A percentile compares a stretch with the other conserved stretches of the same genome.
phyloP scores from a whole-genome alignment of 805 yeast species.

The Komagataella pseudopastoris region DNA sequence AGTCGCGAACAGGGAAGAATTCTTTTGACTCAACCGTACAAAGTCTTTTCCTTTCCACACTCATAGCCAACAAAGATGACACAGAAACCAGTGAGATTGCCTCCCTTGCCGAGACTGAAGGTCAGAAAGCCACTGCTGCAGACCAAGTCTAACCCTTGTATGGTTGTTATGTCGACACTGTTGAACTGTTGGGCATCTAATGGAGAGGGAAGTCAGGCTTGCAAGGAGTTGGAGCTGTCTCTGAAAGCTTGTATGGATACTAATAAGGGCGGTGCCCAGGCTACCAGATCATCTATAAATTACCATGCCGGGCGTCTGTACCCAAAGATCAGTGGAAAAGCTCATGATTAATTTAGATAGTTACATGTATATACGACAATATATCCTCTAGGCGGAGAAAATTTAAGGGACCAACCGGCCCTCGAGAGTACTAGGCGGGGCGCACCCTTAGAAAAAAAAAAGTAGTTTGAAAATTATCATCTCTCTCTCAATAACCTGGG shows the following conservation, averaged over 20 bases:
- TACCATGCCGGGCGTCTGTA: slow-evolving; percentile 43
- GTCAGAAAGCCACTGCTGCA: slow-evolving; percentile 51
- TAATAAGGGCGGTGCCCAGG: slow-evolving; percentile 16
- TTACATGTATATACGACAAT: slow-evolving; percentile 5
- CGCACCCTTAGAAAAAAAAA: background rate
- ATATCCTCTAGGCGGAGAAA: background rate
- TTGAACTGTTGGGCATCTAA: slow-evolving; percentile 95
- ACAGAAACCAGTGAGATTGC: slow-evolving; percentile 19
- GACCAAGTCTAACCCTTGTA: slow-evolving; percentile 55
- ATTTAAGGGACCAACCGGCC: background rate
- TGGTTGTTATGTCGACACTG: slow-evolving; percentile 71
- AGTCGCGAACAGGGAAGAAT: background rate
- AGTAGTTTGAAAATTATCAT: background rate
- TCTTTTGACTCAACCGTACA: background rate
- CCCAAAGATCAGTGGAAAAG: slow-evolving; percentile 34
- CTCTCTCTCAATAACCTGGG: background rate
- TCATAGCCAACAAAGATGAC: slow-evolving; percentile 9
- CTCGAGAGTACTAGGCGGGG: background rate
- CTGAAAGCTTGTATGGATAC: slow-evolving; percentile 62
- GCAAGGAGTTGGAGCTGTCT: slow-evolving; percentile 53
- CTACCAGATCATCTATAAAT: slow-evolving; percentile 31
- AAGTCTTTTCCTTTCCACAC: slow-evolving; percentile 3
- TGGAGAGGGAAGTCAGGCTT: slow-evolving; percentile 65
- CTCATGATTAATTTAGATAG: slow-evolving; percentile 4
- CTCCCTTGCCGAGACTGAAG: slow-evolving; percentile 63